These are phyloP conservation scores for Mucor piriformis DNA, from an alignment of 371 early-diverging fungal genomes.

Conservation along the genomic window DNA sequence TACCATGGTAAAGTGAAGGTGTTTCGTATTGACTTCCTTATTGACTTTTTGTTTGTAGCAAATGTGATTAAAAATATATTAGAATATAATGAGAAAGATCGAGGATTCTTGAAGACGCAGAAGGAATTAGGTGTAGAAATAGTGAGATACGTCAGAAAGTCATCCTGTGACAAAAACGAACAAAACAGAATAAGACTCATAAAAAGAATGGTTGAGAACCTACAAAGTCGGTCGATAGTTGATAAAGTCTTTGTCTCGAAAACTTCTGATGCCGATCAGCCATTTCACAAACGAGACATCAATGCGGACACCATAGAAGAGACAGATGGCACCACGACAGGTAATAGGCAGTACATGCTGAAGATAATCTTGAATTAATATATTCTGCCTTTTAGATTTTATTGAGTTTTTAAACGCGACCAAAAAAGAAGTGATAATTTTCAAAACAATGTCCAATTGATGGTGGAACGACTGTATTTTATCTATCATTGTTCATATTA, in stretches of 20 bases:
- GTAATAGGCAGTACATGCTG: conserved; percentile 16
- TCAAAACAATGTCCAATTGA: too few relatives aligned
- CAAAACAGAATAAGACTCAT: conserved; percentile 12
- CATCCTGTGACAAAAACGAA: conserved; percentile 11
- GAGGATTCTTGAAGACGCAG: conserved; percentile 7
- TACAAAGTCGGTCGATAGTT: conserved; percentile 11
- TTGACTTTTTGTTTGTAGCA: conserved; percentile 23
- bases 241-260: conserved; percentile 22
- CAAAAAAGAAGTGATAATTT: too few relatives aligned
- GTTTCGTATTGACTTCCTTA: conserved; percentile 18
- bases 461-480: too few relatives aligned
- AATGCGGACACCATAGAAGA: conserved; percentile 8
- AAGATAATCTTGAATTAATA: conserved; percentile 22
- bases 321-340: conserved; percentile 13
- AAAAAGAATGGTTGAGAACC: conserved; percentile 14
- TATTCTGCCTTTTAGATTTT: conserved; percentile 19
- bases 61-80: conserved; percentile 14
- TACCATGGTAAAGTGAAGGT: conserved; percentile 21
- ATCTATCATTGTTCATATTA: too few relatives aligned
- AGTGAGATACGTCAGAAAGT: conserved; percentile 9
- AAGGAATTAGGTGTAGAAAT: conserved; percentile 8
- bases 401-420: too few relatives aligned
- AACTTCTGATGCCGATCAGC: conserved; percentile 14
- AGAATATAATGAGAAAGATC: conserved; percentile 13
- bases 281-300: conserved; percentile 17